phyloP scores from a whole-genome alignment of 1,284 basidiomycete genomes.

The Moesziomyces globuligerus region DNA sequence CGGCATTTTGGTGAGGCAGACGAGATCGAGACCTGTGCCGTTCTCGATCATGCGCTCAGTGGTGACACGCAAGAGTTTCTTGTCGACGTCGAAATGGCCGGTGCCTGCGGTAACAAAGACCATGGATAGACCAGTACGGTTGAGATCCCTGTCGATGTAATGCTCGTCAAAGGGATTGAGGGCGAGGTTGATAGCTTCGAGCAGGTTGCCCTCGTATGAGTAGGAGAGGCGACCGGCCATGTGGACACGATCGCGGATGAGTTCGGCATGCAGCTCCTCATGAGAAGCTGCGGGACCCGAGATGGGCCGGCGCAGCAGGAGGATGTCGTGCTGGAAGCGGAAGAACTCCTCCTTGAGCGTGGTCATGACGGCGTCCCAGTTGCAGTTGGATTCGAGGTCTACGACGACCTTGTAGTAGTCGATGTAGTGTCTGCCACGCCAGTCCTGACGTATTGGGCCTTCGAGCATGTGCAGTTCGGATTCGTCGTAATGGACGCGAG shows the following conservation, averaged over 20 bases:
- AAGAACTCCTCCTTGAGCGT: conserved; percentile 78
- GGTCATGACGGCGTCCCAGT: conserved; percentile 87
- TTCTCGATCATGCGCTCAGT: conserved; percentile 96
- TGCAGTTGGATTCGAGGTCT: conserved; percentile 85
- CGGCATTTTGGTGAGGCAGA: conserved; percentile 90
- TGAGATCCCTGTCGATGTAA: conserved; percentile 93
- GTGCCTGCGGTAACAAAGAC: conserved; percentile 92
- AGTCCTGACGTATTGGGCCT: conserved; percentile 76
- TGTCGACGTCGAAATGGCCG: conserved; percentile 91
- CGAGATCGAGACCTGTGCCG: conserved; percentile 87
- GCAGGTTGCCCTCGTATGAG: conserved; percentile 92
- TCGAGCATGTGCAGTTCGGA: conserved; percentile 62
- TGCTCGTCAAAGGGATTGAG: conserved; percentile 94
- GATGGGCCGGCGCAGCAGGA: conserved; percentile 56
- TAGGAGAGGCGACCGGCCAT: conserved; percentile 77
- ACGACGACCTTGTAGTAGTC: conserved; percentile 87
- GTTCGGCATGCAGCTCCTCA: conserved; percentile 52
- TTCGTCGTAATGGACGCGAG: conserved; percentile 89
- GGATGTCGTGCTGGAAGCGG: conserved; percentile 66
- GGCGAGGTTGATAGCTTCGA: conserved; percentile 92
- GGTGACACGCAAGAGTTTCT: conserved; percentile 87
- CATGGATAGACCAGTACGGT: conserved; percentile 86
- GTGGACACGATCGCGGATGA: conserved; percentile 56
- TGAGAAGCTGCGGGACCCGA: conserved; percentile 51
- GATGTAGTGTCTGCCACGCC: conserved; percentile 83